phyloP scores from a whole-genome alignment of 345 rosid species.

The Cardiospermum halicacabum region DNA sequence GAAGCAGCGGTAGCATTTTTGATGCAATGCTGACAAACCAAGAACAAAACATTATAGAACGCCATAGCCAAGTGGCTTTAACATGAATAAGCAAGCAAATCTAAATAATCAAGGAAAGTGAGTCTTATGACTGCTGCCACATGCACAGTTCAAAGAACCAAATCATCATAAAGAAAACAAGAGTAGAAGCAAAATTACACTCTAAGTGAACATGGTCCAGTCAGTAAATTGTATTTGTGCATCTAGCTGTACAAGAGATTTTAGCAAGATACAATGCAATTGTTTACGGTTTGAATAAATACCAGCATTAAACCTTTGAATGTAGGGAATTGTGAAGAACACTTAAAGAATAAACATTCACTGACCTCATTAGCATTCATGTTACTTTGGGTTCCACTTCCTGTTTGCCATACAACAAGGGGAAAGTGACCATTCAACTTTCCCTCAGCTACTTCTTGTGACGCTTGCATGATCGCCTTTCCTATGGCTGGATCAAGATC shows the following conservation, averaged over 20 bases:
- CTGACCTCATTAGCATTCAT: constrained; percentile 98
- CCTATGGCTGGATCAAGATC: constrained; percentile 85
- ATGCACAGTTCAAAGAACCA: constrained; percentile 1
- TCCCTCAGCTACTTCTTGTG: constrained; percentile 92
- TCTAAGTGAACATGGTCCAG: background rate
- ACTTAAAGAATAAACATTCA: constrained; percentile 29
- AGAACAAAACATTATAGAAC: constrained; percentile 5
- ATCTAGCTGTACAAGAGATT: constrained; percentile 7
- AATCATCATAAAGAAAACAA: constrained; percentile 1
- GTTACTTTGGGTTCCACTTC: constrained; percentile 99
- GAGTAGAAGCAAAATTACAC: background rate
- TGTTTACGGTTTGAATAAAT: background rate
- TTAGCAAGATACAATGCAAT: background rate
- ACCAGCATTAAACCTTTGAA: constrained; percentile 54
- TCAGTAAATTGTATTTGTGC: no score
- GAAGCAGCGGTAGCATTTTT: background rate
- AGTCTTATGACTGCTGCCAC: background rate
- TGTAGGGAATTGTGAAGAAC: constrained; percentile 62
- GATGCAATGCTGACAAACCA: background rate
- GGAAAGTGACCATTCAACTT: constrained; percentile 85
- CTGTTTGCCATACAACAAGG: constrained; percentile 97
- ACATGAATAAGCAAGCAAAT: background rate
- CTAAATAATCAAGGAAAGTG: background rate
- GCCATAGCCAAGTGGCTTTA: background rate
- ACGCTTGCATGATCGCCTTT: constrained; percentile 88